Evolutionary conservation across 2,329 filamentous ascomycete genomes (phyloP), one percentile per base, ranked within the genome.

Genomic region (Alternaria novae-zelandiae): DNA sequence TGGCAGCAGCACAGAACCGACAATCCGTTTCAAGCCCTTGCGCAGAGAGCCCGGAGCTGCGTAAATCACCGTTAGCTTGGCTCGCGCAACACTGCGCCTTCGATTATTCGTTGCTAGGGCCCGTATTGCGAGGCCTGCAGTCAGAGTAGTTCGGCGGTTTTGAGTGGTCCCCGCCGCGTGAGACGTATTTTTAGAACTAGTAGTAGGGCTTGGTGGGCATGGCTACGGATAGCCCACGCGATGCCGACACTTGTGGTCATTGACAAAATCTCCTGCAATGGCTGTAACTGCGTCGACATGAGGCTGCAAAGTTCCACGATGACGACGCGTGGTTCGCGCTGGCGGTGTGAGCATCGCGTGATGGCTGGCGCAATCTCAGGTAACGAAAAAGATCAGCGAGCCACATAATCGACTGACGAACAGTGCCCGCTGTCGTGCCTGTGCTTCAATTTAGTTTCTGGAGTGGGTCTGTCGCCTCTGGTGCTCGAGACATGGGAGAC

Each of bases 1-100:
- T 66, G 66, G 64, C 65, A 66, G 62, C 64, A 66, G 64, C 69
- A 68, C 67, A 68, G 50, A 64, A 65, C 59, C 60, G 66, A 66
- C 60, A 59, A 49, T 57, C 53, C 65, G 68, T 74, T 70, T 70
- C 68, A 69, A 57, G 66, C 69, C 65, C 65, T 69, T 68, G 71
- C 68, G 66, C 59, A 54, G 59, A 57, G 41, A 51, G 53, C 58
- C 59, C 30, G 59, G 51, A 56, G 46, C 57, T 54, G 66, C 66
- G 59, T 66, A 68, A 61, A 59, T 64, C 64, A 54, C 57, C 66
- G 53, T 69, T 74, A 71, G 69, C 62, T 45, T 44, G 55, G 64
- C 57, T 69, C 60, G 65, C 71, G 74, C 72, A 50, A 65, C 65
- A 65, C 66, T 67, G 63, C 65, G 66, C 66, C 67, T 56, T 65